phyloP scores from a whole-genome alignment of 116 monocot species.

The Trichopus zeylanicus region DNA sequence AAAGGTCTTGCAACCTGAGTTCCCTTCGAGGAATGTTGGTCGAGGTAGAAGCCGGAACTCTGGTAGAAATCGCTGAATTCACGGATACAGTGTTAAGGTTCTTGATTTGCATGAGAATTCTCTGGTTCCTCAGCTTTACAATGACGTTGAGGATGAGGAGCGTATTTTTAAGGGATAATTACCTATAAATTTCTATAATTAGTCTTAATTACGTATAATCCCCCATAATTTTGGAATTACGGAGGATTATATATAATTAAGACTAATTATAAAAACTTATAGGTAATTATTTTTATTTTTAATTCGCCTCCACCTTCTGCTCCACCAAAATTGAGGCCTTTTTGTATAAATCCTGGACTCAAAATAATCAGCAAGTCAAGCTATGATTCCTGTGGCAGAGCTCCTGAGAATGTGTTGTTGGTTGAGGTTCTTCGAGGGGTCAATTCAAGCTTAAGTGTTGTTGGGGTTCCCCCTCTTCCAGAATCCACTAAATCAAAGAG shows the following conservation, averaged over 20 bases:
- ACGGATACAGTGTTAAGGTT: constrained; percentile 29
- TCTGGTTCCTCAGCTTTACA: constrained; percentile 49
- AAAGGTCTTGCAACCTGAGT: constrained; percentile 1
- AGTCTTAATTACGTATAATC: too few relatives aligned
- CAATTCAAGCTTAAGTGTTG: background rate
- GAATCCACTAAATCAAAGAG: constrained; percentile 14
- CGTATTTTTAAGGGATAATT: too few relatives aligned
- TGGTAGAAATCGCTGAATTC: constrained; percentile 20
- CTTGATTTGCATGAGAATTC: constrained; percentile 34
- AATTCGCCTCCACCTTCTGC: constrained; percentile 20
- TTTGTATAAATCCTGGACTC: constrained; percentile 35
- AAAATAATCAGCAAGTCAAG: constrained; percentile 45
- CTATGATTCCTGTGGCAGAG: constrained; percentile 14
- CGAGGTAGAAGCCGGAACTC: constrained; percentile 22
- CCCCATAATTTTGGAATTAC: too few relatives aligned
- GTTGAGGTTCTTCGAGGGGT: background rate
- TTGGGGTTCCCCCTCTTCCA: constrained; percentile 19
- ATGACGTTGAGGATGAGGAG: constrained; percentile 42
- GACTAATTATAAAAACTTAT: too few relatives aligned
- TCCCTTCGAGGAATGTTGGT: constrained; percentile 18
- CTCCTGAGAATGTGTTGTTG: background rate
- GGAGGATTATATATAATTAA: too few relatives aligned
- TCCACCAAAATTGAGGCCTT: constrained; percentile 22
- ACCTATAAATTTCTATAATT: too few relatives aligned
- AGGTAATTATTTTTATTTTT: too few relatives aligned